Base-by-base conservation (phyloP, 1,284 basidiomycete genomes). In the Thelephora terrestris region DNA sequence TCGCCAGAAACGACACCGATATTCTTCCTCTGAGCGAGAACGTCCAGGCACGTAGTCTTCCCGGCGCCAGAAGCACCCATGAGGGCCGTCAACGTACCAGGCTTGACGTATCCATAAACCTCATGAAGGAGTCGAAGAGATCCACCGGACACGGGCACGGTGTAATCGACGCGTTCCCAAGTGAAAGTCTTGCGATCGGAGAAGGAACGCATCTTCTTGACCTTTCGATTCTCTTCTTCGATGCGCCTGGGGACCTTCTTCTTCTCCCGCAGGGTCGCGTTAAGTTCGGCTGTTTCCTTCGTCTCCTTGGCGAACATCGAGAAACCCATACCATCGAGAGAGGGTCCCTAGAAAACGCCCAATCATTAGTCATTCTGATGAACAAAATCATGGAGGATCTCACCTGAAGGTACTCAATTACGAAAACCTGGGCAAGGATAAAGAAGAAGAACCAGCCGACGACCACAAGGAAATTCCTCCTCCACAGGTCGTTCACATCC, bases 91-190 rank as follows among this genome's bases (percentile, higher is more conserved):
- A 95, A 67, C 17, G 83, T 89, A 10, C 87, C 88, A n/a, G 90
- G 90, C 56, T 83, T 85, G 50, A 93, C 89, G 65, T 84, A 95
- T 0, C 92, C 92, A 57, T 76, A 80, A n/a, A 95, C 84, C 58
- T 91, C 80, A 60, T 93, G 81, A 45, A 95, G 73, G 35, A 95
- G 73, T 46, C 83, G 74, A 17, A 74, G 75, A 4, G 71, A 71
- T 40, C 91, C 83, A 21, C 77, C 81, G 37, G 84, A 76, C 25
- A 86, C 78, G 6, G 81, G 82, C 23, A 92, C 83, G 56, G 78
- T 71, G 57, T 90, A 91, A 58, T 81, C 82, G 51, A 87, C 63
- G 12, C 66, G 64, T 58, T 85, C 78, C 83, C 83, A 87, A 0
- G 83, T 82, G 57, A 87, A 81, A 0, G 78, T 71, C 54, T 71